A percentile compares a stretch with the other conserved stretches of the same genome.
Conservation (phyloP, 192 early-diverging fungal species). For the Radiomyces spectabilis region DNA sequence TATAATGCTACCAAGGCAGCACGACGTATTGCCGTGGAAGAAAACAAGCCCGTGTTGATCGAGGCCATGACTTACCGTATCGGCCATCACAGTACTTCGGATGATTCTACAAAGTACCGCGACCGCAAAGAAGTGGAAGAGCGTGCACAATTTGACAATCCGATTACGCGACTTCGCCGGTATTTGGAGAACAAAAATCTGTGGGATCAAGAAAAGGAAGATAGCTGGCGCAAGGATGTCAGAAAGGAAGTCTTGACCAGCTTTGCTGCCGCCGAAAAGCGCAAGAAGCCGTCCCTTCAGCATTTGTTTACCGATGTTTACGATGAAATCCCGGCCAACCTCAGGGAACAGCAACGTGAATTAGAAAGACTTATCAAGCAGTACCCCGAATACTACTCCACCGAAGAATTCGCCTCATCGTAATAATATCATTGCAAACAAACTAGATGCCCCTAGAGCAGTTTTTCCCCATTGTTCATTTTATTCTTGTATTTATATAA, state of each 20-base stretch:
- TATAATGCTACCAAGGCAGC: conserved; percentile 88
- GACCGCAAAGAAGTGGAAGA: conserved; percentile 87
- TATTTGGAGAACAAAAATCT: conserved; percentile 81
- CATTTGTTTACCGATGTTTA: conserved; percentile 94
- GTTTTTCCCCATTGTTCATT: no score
- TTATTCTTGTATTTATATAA: no score
- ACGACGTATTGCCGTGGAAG: conserved; percentile 69
- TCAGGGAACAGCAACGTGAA: conserved; percentile 75
- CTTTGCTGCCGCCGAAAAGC: conserved; percentile 80
- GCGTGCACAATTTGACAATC: conserved; percentile 83
- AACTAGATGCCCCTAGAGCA: no score
- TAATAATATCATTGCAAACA: not conserved
- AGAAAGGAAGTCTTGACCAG: conserved; percentile 69
- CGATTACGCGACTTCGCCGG: conserved; percentile 81
- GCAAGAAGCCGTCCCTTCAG: conserved; percentile 78
- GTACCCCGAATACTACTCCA: conserved; percentile 77
- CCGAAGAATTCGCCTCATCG: conserved; percentile 15
- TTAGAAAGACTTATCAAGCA: conserved; percentile 68
- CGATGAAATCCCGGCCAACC: conserved; percentile 69
- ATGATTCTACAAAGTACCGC: conserved; percentile 95
- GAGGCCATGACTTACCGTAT: conserved; percentile 98
- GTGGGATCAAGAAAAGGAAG: conserved; percentile 74
- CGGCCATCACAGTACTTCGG: conserved; percentile 95
- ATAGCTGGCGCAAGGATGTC: conserved; percentile 53
- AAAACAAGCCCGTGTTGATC: conserved; percentile 85